Conservation (phyloP, 139 green algal species). For the Tetratostichococcus sp. region DNA sequence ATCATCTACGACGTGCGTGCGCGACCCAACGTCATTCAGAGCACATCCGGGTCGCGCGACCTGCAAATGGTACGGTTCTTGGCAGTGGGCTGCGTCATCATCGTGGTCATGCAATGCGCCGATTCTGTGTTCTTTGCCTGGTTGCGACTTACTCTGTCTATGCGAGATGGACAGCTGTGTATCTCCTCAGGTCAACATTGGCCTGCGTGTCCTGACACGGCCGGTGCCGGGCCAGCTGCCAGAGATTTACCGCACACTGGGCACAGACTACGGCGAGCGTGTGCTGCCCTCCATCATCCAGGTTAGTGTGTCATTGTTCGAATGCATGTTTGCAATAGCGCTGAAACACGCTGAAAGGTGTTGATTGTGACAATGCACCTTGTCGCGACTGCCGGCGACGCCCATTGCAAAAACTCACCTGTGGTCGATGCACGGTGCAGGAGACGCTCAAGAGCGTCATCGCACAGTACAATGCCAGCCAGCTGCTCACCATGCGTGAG, state of each 20-base stretch:
- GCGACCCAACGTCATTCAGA: slow-evolving; percentile 88
- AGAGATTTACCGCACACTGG: slow-evolving; percentile 92
- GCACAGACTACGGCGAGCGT: slow-evolving; percentile 89
- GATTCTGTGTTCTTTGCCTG: too few relatives aligned
- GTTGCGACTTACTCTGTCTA: too few relatives aligned
- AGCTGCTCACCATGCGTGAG: slow-evolving; percentile 97
- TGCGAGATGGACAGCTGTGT: too few relatives aligned
- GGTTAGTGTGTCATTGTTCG: slow-evolving; percentile 44
- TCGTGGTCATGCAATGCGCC: too few relatives aligned
- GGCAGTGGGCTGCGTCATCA: too few relatives aligned
- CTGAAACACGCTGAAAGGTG: too few relatives aligned
- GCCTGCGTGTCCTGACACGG: slow-evolving; percentile 91
- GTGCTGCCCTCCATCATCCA: slow-evolving; percentile 98
- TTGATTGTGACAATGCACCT: too few relatives aligned
- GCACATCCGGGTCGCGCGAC: slow-evolving; percentile 86
- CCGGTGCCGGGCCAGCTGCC: slow-evolving; percentile 82
- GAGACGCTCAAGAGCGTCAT: slow-evolving; percentile 97
- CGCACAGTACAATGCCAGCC: slow-evolving; percentile 96
- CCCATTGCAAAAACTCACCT: too few relatives aligned
- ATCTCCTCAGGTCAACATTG: slow-evolving; percentile 88
- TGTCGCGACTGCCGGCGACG: too few relatives aligned
- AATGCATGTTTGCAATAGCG: too few relatives aligned
- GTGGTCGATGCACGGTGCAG: too few relatives aligned
- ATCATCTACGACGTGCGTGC: slow-evolving; percentile 97
- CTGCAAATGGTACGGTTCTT: slow-evolving; percentile 89